These are phyloP conservation scores for Xylariomycetidae sp. DNA, from an alignment of 2,329 filamentous ascomycete genomes.

Conservation along the genomic window DNA sequence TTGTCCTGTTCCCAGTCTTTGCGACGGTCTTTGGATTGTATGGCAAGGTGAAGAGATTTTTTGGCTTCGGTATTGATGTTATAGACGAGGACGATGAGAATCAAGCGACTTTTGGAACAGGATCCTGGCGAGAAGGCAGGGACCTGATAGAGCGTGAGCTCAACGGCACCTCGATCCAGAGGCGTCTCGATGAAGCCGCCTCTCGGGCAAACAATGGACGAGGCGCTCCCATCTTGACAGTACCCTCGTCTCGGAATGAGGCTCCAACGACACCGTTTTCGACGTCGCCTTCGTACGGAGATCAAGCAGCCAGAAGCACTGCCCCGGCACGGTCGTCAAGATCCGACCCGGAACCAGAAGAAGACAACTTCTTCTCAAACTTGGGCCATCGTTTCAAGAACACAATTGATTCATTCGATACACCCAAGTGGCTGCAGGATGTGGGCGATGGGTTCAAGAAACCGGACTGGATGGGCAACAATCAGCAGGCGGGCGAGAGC, in stretches of 20 bases:
- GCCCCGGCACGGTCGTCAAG: slow-evolving; percentile 27
- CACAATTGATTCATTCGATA: slow-evolving; percentile 78
- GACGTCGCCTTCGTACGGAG: slow-evolving; percentile 33
- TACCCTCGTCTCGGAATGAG: slow-evolving; percentile 36
- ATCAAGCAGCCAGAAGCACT: slow-evolving; percentile 25
- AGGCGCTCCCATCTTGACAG: slow-evolving; percentile 40
- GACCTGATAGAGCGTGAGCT: slow-evolving; percentile 86
- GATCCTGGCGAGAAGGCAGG: slow-evolving; percentile 86
- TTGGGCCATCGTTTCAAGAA: slow-evolving; percentile 86
- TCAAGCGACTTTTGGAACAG: slow-evolving; percentile 64
- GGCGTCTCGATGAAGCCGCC: slow-evolving; percentile 41
- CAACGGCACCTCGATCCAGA: slow-evolving; percentile 55
- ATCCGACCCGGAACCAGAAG: slow-evolving; percentile 54
- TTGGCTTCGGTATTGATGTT: slow-evolving; percentile 72
- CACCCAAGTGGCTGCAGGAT: slow-evolving; percentile 77
- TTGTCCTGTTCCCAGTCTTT: slow-evolving; percentile 79
- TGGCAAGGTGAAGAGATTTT: slow-evolving; percentile 67
- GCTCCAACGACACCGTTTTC: slow-evolving; percentile 38
- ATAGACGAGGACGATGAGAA: slow-evolving; percentile 69
- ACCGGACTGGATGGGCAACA: slow-evolving; percentile 75
- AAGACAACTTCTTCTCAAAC: slow-evolving; percentile 78
- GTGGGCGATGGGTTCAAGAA: slow-evolving; percentile 65
- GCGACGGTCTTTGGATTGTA: slow-evolving; percentile 90
- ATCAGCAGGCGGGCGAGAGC: slow-evolving; percentile 36
- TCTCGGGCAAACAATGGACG: slow-evolving; percentile 8